Evolutionary conservation across 2,329 filamentous ascomycete genomes (phyloP).

Genomic region (Cladosporium oxysporum): DNA sequence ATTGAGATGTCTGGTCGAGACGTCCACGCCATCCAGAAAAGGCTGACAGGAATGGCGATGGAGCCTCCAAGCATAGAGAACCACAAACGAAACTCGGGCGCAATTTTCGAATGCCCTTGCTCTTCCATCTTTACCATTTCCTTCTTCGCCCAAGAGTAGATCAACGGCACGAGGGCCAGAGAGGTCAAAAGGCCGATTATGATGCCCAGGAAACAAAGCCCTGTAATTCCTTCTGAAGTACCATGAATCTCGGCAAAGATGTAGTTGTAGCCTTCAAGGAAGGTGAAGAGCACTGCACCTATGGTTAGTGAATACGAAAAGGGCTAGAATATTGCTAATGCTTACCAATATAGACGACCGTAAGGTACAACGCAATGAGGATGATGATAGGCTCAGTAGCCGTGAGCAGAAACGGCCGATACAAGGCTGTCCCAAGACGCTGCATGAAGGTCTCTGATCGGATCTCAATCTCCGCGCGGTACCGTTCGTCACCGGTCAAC

Average conservation of each 20-base stretch:
- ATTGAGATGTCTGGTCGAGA: conserved; percentile 46
- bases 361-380: conserved; percentile 53
- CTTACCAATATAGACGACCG: conserved; percentile 50
- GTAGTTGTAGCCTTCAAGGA: conserved; percentile 54
- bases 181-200: conserved; percentile 41
- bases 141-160: conserved; percentile 42
- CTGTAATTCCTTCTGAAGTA: conserved; percentile 44
- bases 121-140: conserved; percentile 46
- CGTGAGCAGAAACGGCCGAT: conserved; percentile 32
- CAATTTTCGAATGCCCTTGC: conserved; percentile 42
- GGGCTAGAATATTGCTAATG: conserved; percentile 51
- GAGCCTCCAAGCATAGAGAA: conserved; percentile 50
- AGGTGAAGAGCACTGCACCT: conserved; percentile 55
- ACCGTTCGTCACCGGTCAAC: conserved; percentile 29
- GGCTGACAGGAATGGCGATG: conserved; percentile 51
- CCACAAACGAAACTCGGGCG: conserved; percentile 57
- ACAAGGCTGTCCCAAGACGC: conserved; percentile 21
- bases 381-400: conserved; percentile 47
- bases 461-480: conserved; percentile 15
- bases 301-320: conserved; percentile 62
- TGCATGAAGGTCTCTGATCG: conserved; percentile 22
- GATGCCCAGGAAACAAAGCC: conserved; percentile 41
- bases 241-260: conserved; percentile 51
- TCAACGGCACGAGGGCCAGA: conserved; percentile 48
- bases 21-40: conserved; percentile 64